Evolutionary conservation across 1,284 basidiomycete species (phyloP), one percentile per base, ranked within the genome.

Genomic region (Ustilago esculenta): DNA sequence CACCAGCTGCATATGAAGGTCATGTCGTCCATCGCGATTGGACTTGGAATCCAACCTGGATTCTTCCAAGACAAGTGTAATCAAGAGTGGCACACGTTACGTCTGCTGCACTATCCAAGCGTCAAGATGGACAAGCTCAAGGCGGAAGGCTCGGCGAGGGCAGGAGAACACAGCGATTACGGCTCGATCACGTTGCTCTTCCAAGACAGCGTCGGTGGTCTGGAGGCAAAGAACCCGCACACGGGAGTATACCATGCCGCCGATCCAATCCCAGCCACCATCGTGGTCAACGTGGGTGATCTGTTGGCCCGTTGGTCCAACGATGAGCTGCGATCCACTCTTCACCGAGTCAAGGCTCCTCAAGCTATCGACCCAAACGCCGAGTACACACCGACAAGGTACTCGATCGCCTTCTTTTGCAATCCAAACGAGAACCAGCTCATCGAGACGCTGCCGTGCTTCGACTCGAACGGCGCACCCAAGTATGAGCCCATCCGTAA

Each of bases 331-430:
- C 29, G 55, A 4, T 51, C 55, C 4, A 58, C 48, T 2, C 42
- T 58, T 7, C 55, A 58, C 25, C 35, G 48, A 4, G 55, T 58
- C 47, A 58, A 58, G 30, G 55, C 55, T 5, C 48, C 55, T 15
- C 55, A 58, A 32, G 55, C 48, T 11, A 20, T 40, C 15, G 36
- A 44, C 20, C 34, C 29, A 6, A 49, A 35, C 8, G 55, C 47
- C 5, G 83, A 83, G 25, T 82, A 87, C 55, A 90, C 87, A 0
- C 88, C 90, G 0, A 82, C 84, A 3, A 86, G 91, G 24, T 90
- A 92, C 79, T 91, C 89, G 11, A 90, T 93, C 55, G 91, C 90
- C 5, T 92, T 90, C 85, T 93, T 93, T 83, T 91, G 89, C 84
- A 92, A 91, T 73, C 91, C 91, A 7, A 92, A 92, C 71, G 87